A percentile compares a stretch with the other conserved stretches of the same genome.
phyloP scores from a whole-genome alignment of 2,329 filamentous ascomycete species.

The Apiospora pterosperma region DNA sequence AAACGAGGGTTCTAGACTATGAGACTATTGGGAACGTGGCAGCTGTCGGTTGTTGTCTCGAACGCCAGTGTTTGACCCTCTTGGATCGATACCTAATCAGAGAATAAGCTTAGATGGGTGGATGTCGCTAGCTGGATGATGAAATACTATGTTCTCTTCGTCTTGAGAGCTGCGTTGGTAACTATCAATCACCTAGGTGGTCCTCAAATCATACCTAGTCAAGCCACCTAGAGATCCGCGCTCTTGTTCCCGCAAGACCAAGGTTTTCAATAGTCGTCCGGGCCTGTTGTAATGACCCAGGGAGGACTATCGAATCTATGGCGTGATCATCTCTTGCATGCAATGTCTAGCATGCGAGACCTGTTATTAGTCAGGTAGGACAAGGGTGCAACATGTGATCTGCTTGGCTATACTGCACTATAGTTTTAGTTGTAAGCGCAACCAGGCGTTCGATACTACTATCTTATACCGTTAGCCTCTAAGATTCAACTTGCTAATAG shows the following conservation, averaged over 20 bases:
- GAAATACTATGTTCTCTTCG: not conserved
- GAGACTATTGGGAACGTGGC: not conserved
- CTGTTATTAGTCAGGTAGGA: not conserved
- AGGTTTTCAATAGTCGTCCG: not conserved
- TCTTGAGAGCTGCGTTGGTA: not conserved
- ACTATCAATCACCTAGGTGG: not conserved
- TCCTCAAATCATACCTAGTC: not conserved
- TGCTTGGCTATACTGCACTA: not conserved
- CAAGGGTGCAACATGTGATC: not conserved
- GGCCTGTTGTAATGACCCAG: not conserved
- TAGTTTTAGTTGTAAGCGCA: not conserved
- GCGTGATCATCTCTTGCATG: not conserved
- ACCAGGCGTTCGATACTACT: not conserved
- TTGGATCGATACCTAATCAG: not conserved
- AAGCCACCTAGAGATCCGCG: not conserved
- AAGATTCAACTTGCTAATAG: not conserved
- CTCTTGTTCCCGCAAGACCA: not conserved
- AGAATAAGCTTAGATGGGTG: not conserved
- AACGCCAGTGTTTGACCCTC: not conserved
- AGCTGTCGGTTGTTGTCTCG: not conserved
- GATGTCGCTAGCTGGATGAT: not conserved
- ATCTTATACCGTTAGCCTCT: no score
- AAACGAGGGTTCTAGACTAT: not conserved
- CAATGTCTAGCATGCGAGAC: not conserved
- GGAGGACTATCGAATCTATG: not conserved